Base-by-base conservation (phyloP, 495 filamentous ascomycete species). In the Neurospora sp. region DNA sequence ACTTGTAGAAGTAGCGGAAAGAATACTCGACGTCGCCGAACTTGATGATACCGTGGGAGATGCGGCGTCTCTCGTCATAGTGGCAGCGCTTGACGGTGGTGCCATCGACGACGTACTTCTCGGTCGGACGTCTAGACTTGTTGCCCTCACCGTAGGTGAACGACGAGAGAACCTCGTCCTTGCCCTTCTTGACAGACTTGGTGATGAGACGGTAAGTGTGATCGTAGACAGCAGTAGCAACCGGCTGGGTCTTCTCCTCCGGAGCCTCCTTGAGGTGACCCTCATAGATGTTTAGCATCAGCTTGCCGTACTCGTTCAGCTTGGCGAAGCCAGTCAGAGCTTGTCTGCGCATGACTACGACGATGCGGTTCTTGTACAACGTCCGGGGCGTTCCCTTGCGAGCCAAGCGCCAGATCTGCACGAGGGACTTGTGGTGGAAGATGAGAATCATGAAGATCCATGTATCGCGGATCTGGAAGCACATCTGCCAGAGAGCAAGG, bases 1-100 rank as follows among this genome's bases (percentile, higher is more conserved):
- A 40, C 41, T 77, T 78, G 74, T 77, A 80, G 37, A 73, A 75
- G 70, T 78, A 80, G 4, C 66, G 71, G 66, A 78, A 78, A 0
- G 72, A 69, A 16, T 78, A 78, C 35, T 75, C 71, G 0, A 31
- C 59, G 12, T 59, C 38, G 5, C 70, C 75, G 11, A 77, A 59
- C 1, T 37, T 69, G 38, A 78, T 72, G 4, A 70, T 75, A 16
- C 77, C 78, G 4, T 39, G 59, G 1, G 66, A 40, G 0, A 78
- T 73, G 5, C 78, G 71, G 1, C 78, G 77, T 18, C 70, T 62
- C 18, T 71, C 74, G 27, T 80, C 78, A 7, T 78, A 80, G 27
- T 70, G 69, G 70, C 73, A 77, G 6, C 20, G 69, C 27, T 74
- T 74, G 35, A 38, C 39, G 35, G 37, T 9, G 0, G 72, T 44